These are phyloP conservation scores for Lactarius sanguifluus DNA, from an alignment of 768 basidiomycete genomes.

Conservation along the genomic window DNA sequence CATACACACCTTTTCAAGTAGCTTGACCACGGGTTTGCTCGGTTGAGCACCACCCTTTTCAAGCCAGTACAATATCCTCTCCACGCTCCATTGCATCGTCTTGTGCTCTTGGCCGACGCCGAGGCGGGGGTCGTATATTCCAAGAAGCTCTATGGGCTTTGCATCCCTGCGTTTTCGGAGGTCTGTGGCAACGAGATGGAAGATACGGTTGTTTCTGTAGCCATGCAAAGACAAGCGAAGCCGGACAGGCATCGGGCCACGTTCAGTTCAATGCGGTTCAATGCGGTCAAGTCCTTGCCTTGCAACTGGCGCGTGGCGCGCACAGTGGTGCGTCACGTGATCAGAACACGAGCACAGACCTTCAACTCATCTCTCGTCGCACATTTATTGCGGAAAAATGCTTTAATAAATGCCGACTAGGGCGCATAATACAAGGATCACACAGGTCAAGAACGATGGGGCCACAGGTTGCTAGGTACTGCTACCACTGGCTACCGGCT, in stretches of 20 bases:
- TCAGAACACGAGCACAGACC: background rate
- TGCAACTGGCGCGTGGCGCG: background rate
- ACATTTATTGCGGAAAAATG: background rate
- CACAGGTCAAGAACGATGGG: background rate
- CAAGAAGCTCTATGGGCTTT: conserved; percentile 84
- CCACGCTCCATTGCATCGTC: conserved; percentile 85
- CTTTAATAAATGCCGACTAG: background rate
- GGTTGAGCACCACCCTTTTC: conserved; percentile 75
- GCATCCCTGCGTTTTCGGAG: conserved; percentile 72
- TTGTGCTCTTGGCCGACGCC: conserved; percentile 55
- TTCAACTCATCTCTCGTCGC: too few species aligned
- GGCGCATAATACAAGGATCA: background rate
- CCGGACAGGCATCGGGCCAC: conserved; percentile 73
- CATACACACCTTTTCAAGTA: conserved; percentile 74
- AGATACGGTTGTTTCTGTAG: conserved; percentile 66
- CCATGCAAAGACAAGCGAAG: conserved; percentile 86
- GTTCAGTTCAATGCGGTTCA: background rate
- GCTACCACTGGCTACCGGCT: conserved; percentile 2
- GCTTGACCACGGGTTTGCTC: conserved; percentile 67
- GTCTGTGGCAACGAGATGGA: conserved; percentile 85
- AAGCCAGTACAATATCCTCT: conserved; percentile 89
- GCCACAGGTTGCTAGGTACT: background rate
- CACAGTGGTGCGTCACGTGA: background rate
- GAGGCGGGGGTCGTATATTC: conserved; percentile 75
- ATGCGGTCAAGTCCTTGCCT: background rate